phyloP scores from a whole-genome alignment of 305 asterid species.

The Rubia peregrina region DNA sequence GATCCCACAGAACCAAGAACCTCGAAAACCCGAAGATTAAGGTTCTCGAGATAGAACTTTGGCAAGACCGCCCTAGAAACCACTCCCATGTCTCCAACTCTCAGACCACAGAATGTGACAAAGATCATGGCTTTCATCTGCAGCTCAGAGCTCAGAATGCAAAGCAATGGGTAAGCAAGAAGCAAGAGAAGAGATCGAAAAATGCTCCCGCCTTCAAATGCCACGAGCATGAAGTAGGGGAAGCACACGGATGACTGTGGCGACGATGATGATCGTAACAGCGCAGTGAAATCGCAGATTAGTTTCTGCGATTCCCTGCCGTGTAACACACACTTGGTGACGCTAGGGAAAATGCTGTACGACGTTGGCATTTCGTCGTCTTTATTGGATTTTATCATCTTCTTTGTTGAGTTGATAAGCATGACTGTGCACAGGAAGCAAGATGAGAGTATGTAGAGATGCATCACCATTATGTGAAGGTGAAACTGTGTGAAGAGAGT shows the following conservation, averaged over 20 bases:
- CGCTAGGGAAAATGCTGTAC: constrained; percentile 22
- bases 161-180: constrained; percentile 42
- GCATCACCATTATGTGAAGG: constrained; percentile 19
- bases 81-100: constrained; percentile 41
- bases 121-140: constrained; percentile 55
- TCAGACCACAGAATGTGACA: constrained; percentile 65
- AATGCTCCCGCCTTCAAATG: constrained; percentile 78
- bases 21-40: constrained; percentile 41
- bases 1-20: constrained; percentile 38
- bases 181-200: constrained; percentile 55
- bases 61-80: constrained; percentile 68
- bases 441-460: constrained; percentile 29
- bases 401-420: constrained; percentile 40
- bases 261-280: constrained; percentile 38
- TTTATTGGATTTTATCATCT: constrained; percentile 28
- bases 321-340: constrained; percentile 32
- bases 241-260: constrained; percentile 46
- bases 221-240: constrained; percentile 84
- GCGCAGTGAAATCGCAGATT: constrained; percentile 45
- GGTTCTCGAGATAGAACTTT: constrained; percentile 64
- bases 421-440: constrained; percentile 37
- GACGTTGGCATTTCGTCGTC: not conserved
- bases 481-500: constrained; percentile 2
- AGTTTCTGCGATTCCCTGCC: constrained; percentile 36
- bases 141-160: constrained; percentile 33